These are phyloP conservation scores for Peronosclerospora sorghi DNA, from an alignment of 352 stramenopile genomes.

Conservation along the genomic window DNA sequence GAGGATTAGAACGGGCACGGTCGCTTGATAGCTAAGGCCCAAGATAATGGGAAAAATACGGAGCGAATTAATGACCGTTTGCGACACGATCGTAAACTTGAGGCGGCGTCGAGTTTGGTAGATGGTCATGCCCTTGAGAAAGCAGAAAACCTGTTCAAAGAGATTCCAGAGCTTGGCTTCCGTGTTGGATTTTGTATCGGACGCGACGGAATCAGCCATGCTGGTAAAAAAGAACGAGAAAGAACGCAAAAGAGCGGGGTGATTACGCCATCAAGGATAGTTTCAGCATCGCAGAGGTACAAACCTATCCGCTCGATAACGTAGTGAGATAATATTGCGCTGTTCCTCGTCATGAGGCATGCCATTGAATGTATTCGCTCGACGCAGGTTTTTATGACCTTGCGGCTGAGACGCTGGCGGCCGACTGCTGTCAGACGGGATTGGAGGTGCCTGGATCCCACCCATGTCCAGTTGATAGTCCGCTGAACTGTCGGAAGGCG, in stretches of 20 bases:
- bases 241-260: slow-evolving; percentile 1
- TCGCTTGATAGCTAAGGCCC: slow-evolving; percentile 74
- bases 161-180: slow-evolving; percentile 71
- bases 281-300: background rate
- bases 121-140: slow-evolving; percentile 83
- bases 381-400: slow-evolving; percentile 32
- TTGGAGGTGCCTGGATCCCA: background rate
- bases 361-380: slow-evolving; percentile 60
- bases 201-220: slow-evolving; percentile 73
- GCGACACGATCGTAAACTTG: slow-evolving; percentile 83
- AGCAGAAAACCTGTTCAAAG: slow-evolving; percentile 80
- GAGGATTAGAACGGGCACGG: slow-evolving; percentile 73
- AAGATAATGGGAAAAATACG: slow-evolving; percentile 83
- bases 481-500: slow-evolving; percentile 37
- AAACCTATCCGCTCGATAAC: slow-evolving; percentile 67
- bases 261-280: slow-evolving; percentile 1
- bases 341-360: slow-evolving; percentile 60
- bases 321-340: slow-evolving; percentile 80
- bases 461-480: slow-evolving; percentile 51
- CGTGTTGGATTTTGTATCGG: slow-evolving; percentile 38
- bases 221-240: slow-evolving; percentile 14
- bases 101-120: slow-evolving; percentile 69
- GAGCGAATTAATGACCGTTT: slow-evolving; percentile 69
- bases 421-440: background rate
- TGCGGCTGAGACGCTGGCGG: slow-evolving; percentile 13